A percentile compares a stretch with the other conserved stretches of the same genome.
Evolutionary conservation across 2,329 filamentous ascomycete species (phyloP).

Genomic region (Colletotrichum truncatum): DNA sequence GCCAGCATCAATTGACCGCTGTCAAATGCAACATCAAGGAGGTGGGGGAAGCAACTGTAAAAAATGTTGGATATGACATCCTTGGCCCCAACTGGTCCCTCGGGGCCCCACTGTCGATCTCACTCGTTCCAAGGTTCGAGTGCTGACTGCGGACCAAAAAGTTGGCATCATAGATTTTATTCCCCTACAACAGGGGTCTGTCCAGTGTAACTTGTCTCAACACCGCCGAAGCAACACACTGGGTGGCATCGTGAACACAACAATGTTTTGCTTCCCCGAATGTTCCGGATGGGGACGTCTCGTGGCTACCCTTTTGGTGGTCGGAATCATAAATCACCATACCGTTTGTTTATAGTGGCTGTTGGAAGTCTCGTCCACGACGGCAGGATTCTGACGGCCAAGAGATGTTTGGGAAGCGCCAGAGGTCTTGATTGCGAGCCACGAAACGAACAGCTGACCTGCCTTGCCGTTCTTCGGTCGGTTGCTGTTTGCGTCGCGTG

Average conservation of each 20-base stretch:
- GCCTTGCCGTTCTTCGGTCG: not conserved
- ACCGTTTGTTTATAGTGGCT: not conserved
- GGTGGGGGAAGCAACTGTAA: not conserved
- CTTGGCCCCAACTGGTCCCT: conserved; percentile 1
- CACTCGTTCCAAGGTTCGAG: conserved; percentile 24
- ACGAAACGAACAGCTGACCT: not conserved
- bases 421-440: not conserved
- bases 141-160: conserved; percentile 8
- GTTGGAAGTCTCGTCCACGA: not conserved
- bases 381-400: not conserved
- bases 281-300: not conserved
- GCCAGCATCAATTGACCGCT: not conserved
- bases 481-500: conserved; percentile 7
- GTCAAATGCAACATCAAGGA: conserved; percentile 6
- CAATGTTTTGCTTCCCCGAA: not conserved
- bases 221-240: not conserved
- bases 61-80: conserved; percentile 26
- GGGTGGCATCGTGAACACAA: conserved; percentile 21
- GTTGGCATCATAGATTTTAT: conserved; percentile 18
- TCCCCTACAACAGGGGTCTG: conserved; percentile 7
- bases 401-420: too few species aligned
- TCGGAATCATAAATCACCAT: conserved; percentile 7
- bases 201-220: not conserved
- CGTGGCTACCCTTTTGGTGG: not conserved
- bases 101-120: conserved; percentile 25